Conservation (phyloP, 768 basidiomycete genomes). For the Suillus lakei region DNA sequence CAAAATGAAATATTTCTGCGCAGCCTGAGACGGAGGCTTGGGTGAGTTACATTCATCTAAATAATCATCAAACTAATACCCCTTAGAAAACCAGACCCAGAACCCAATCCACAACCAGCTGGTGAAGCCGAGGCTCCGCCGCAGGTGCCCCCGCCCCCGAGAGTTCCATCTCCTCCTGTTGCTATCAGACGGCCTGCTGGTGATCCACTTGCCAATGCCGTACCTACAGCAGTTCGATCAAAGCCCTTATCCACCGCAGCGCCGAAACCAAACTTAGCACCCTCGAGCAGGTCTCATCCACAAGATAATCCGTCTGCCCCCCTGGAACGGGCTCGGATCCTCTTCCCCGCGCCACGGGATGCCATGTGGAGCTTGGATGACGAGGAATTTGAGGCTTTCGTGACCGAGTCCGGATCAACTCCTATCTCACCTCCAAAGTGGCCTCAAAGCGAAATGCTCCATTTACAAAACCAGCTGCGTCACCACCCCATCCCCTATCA, state of each 20-base stretch:
- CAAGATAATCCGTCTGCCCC: slow-evolving; percentile 29
- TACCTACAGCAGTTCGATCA: not conserved
- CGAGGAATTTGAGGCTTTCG: slow-evolving; percentile 18
- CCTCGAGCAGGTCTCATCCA: slow-evolving; percentile 11
- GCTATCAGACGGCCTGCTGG: slow-evolving; percentile 3
- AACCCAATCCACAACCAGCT: slow-evolving; percentile 12
- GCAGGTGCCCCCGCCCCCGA: not conserved
- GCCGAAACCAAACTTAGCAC: not conserved
- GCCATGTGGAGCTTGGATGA: slow-evolving; percentile 36
- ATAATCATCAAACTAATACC: not conserved
- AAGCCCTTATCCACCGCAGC: not conserved
- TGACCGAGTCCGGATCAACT: slow-evolving; percentile 14
- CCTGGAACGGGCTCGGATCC: slow-evolving; percentile 32
- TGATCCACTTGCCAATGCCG: not conserved
- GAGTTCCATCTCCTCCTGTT: not conserved
- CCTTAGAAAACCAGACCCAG: slow-evolving; percentile 31
- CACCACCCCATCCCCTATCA: slow-evolving; percentile 21
- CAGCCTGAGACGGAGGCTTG: slow-evolving; percentile 63
- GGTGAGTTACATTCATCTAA: slow-evolving; percentile 49
- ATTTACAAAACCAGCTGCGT: slow-evolving; percentile 7
- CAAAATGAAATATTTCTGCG: slow-evolving; percentile 65
- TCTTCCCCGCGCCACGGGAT: slow-evolving; percentile 21
- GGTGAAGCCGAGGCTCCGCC: not conserved
- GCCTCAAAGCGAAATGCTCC: slow-evolving; percentile 7
- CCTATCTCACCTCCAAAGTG: slow-evolving; percentile 14